These are phyloP conservation scores for Sphagnum fallax DNA, from an alignment of 228 moss, liverwort and hornwort species.

Conservation along the genomic window DNA sequence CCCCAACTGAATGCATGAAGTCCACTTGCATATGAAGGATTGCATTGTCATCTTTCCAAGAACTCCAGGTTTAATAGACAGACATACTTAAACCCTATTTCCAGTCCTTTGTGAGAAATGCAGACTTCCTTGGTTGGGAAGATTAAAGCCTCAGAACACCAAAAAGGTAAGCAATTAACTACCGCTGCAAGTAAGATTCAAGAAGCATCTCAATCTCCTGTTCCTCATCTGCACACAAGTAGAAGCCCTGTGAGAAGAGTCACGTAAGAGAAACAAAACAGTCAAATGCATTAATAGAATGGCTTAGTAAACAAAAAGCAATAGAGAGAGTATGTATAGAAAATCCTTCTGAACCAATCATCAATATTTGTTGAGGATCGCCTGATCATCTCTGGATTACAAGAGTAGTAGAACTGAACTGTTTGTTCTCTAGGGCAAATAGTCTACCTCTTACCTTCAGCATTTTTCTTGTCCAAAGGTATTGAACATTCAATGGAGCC, in stretches of 20 bases:
- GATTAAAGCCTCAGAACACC: background rate
- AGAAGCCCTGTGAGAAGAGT: background rate
- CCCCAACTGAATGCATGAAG: background rate
- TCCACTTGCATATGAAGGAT: background rate
- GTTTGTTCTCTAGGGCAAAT: no score
- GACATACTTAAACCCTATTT: background rate
- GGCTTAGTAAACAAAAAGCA: no score
- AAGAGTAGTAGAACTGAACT: no score
- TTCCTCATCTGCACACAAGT: conserved; percentile 70
- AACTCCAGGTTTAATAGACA: no score
- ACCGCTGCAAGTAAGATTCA: conserved; percentile 96
- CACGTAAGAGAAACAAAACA: no score
- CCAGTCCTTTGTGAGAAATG: background rate
- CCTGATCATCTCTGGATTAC: no score
- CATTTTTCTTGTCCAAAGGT: conserved; percentile 69
- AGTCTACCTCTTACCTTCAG: conserved; percentile 50
- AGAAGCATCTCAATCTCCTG: conserved; percentile 99
- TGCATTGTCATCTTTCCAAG: background rate
- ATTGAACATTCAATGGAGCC: conserved; percentile 51
- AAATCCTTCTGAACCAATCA: no score
- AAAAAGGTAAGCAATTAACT: background rate
- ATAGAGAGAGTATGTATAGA: no score
- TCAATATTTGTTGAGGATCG: no score
- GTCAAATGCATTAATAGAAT: no score
- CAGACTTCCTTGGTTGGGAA: background rate